phyloP scores from a whole-genome alignment of 2,329 filamentous ascomycete genomes.

The Emergomyces africanus region DNA sequence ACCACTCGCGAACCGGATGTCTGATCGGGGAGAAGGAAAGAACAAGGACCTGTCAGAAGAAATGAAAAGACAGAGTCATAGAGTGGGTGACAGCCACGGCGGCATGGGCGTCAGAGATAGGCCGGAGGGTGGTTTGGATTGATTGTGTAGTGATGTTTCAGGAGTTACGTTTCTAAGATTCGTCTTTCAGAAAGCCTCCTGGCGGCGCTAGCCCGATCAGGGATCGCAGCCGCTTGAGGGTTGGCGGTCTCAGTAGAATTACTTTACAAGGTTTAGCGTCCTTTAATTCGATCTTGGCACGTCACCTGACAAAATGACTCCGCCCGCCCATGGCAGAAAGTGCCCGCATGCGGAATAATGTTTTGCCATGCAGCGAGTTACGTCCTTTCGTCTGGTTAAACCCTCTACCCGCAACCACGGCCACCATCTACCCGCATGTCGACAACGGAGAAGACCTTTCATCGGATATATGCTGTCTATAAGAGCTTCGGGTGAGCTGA shows the following conservation, averaged over 20 bases:
- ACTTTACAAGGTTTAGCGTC: not conserved
- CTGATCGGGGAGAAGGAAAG: not conserved
- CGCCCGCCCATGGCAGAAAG: no score
- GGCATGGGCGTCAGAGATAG: not conserved
- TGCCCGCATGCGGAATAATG: not conserved
- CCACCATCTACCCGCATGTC: not conserved
- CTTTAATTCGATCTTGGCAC: not conserved
- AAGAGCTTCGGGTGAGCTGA: not conserved
- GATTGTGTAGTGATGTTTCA: slow-evolving; percentile 2
- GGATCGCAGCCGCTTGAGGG: not conserved
- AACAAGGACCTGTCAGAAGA: not conserved
- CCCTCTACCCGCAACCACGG: not conserved
- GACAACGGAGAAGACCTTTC: not conserved
- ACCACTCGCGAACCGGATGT: not conserved
- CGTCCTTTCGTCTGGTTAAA: not conserved
- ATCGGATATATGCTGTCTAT: not conserved
- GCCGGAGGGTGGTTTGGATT: not conserved
- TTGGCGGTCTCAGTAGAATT: not conserved
- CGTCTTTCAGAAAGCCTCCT: not conserved
- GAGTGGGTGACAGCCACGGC: not conserved
- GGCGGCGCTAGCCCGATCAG: not conserved
- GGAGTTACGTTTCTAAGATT: slow-evolving; percentile 5
- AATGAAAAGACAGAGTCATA: not conserved
- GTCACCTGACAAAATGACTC: not conserved
- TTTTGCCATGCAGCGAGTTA: not conserved